Percentiles rank a stretch among this genome's conserved stretches.
Evolutionary conservation across 306 rosid species (phyloP).

Genomic region (Rosa persica): DNA sequence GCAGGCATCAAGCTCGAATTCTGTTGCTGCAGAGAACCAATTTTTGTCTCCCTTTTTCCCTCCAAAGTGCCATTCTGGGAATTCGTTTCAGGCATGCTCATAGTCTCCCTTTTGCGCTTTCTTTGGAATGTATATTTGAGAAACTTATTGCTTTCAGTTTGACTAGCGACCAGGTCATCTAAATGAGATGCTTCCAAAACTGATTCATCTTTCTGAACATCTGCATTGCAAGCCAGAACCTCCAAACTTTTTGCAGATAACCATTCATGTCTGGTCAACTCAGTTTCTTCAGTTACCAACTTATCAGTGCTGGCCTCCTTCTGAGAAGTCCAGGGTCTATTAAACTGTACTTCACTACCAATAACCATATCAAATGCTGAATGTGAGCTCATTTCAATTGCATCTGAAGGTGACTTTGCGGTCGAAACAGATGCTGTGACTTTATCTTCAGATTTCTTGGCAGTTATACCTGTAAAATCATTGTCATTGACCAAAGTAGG

Average conservation of each 20-base stretch:
- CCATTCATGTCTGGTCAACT: slow-evolving; percentile 44
- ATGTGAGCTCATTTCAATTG: slow-evolving; percentile 32
- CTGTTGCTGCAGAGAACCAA: slow-evolving; percentile 46
- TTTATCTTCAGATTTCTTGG: slow-evolving; percentile 34
- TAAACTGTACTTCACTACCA: slow-evolving; percentile 33
- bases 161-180: slow-evolving; percentile 44
- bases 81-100: slow-evolving; percentile 40
- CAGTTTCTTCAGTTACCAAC: slow-evolving; percentile 38
- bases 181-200: slow-evolving; percentile 40
- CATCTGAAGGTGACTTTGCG: slow-evolving; percentile 19
- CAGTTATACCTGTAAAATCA: slow-evolving; percentile 34
- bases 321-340: slow-evolving; percentile 40
- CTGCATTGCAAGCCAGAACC: slow-evolving; percentile 37
- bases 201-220: slow-evolving; percentile 33
- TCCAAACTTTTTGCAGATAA: slow-evolving; percentile 37
- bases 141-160: slow-evolving; percentile 46
- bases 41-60: slow-evolving; percentile 46
- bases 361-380: slow-evolving; percentile 32
- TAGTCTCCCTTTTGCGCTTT: slow-evolving; percentile 69
- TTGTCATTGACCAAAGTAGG: slow-evolving; percentile 23
- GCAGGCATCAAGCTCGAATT: slow-evolving; percentile 48
- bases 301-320: slow-evolving; percentile 36
- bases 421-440: slow-evolving; percentile 32
- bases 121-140: slow-evolving; percentile 77
- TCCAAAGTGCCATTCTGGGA: slow-evolving; percentile 40